phyloP scores from a whole-genome alignment of 2,329 filamentous ascomycete genomes.

The Arachnomyces sp. region DNA sequence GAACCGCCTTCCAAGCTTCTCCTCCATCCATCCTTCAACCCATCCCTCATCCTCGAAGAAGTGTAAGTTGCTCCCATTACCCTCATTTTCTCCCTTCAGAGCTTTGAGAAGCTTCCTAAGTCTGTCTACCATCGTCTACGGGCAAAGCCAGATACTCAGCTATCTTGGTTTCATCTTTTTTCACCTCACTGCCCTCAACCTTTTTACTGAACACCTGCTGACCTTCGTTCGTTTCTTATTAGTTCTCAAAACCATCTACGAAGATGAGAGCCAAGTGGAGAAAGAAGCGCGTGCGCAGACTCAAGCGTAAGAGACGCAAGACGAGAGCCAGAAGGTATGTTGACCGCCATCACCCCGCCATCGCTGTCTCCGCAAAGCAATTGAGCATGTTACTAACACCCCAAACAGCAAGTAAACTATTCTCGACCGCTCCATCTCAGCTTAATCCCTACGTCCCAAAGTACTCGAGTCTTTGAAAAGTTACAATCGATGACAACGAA shows the following conservation, averaged over 20 bases:
- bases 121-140: no score
- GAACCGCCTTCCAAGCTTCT: slow-evolving; percentile 28
- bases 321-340: slow-evolving; percentile 93
- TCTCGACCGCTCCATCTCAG: slow-evolving; percentile 51
- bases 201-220: slow-evolving; percentile 6
- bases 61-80: slow-evolving; percentile 25
- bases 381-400: slow-evolving; percentile 34
- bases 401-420: slow-evolving; percentile 57
- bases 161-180: neutral
- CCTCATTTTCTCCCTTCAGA: neutral
- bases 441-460: slow-evolving; percentile 15
- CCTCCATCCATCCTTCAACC: slow-evolving; percentile 30
- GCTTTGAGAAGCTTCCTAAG: neutral
- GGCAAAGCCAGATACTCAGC: neutral
- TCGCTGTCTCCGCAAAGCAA: no score
- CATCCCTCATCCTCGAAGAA: slow-evolving; percentile 41
- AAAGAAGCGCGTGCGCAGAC: slow-evolving; percentile 98
- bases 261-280: slow-evolving; percentile 96
- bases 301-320: slow-evolving; percentile 99
- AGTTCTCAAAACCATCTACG: slow-evolving; percentile 31
- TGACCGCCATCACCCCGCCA: slow-evolving; percentile 3
- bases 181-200: neutral
- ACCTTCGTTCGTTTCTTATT: slow-evolving; percentile 8
- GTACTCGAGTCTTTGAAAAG: slow-evolving; percentile 2
- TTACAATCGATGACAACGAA: neutral